Evolutionary conservation across 2,329 filamentous ascomycete species (phyloP), one percentile per base, ranked within the genome.

Genomic region (Alternaria arbusti): DNA sequence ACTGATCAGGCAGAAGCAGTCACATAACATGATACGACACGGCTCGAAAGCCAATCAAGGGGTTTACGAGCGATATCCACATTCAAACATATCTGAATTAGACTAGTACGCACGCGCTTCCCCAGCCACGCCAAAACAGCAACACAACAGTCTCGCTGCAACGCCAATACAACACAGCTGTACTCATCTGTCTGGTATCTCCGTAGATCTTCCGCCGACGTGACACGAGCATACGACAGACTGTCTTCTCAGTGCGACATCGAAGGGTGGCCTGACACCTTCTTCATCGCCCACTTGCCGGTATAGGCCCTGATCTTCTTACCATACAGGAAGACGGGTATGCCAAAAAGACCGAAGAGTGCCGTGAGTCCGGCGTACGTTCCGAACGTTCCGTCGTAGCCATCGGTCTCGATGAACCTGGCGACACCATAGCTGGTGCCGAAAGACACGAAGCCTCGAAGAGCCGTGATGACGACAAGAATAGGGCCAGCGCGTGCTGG

Each of bases 371-470:
- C 75, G 20, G 68, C 74, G 60, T 77, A 78, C 4, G 71, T 69
- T 3, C 71, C 72, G 20, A 79, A 78, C 1, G 77, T 70, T 5
- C 78, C 75, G 54, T 78, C 73, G 23, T 79, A 79, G 1, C 77
- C 77, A 54, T 62, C 55, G 25, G 64, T 71, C 10, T 74, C 72
- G 15, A 79, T 76, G 59, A 78, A 78, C 11, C 70, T 70, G 11
- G 68, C 73, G 15, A 79, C 79, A 11, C 81, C 80, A 66, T 82
- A 82, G 55, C 77, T 81, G 6, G 71, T 70, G 15, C 82, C 82
- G 55, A 85, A 85, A 1, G 79, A 81, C 9, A 85, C 80, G 45
- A 85, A 79, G 0, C 82, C 83, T 3, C 83, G 75, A 65, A 83
- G 77, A 5, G 83, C 82, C 54, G 82, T 84, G 28, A 85, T 81